Evolutionary conservation across 257 asterid species (phyloP).

Genomic region (Solanum chiquidenum): DNA sequence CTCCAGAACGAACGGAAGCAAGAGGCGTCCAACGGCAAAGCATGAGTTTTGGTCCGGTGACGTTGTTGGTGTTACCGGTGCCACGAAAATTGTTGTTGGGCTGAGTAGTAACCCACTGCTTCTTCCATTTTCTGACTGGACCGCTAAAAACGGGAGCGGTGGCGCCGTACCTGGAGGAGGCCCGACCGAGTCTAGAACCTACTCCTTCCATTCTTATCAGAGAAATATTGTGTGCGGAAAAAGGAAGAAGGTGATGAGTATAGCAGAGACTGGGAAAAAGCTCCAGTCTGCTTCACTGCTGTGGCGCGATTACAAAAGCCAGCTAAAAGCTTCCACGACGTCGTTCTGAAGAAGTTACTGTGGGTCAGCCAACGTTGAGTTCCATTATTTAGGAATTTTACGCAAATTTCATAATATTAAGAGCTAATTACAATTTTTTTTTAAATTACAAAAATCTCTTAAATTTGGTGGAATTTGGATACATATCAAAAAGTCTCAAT

Average conservation of each 20-base stretch:
- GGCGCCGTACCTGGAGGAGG: constrained; percentile 58
- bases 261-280: not conserved
- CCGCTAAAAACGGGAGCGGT: constrained; percentile 53
- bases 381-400: not conserved
- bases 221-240: not conserved
- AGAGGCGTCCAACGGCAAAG: constrained; percentile 87
- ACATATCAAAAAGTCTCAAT: too few species aligned
- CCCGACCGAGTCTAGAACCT: constrained; percentile 54
- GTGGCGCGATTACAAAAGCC: not conserved
- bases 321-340: not conserved
- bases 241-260: not conserved
- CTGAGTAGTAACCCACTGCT: constrained; percentile 60
- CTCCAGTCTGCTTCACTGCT: not conserved
- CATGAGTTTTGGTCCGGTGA: constrained; percentile 28
- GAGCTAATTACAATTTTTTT: too few species aligned
- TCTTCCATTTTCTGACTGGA: constrained; percentile 83
- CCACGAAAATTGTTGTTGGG: constrained; percentile 9
- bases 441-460: too few species aligned
- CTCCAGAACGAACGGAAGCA: constrained; percentile 26
- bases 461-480: too few species aligned
- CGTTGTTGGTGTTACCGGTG: constrained; percentile 11
- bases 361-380: not conserved
- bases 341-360: not conserved
- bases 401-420: too few species aligned
- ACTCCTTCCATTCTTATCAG: constrained; percentile 42